Conservation (phyloP, 208 protist genomes). For the Strigomonas galati region DNA sequence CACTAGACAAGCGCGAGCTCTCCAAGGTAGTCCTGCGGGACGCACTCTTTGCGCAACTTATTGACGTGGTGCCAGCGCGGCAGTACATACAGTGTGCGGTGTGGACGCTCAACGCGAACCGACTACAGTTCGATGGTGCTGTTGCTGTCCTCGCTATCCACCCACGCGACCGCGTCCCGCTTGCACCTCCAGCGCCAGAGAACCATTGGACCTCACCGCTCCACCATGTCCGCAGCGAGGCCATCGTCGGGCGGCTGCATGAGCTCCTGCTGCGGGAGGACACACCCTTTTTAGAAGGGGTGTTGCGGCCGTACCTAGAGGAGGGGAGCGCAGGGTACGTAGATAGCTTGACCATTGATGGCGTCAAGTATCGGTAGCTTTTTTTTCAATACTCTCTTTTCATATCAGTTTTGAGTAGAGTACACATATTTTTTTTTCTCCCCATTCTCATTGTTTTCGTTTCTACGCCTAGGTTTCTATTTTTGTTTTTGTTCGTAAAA, state of each 20-base stretch:
- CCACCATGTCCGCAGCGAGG: constrained; percentile 1
- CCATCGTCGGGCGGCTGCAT: constrained; percentile 19
- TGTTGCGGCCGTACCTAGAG: constrained; percentile 35
- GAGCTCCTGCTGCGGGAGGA: constrained; percentile 24
- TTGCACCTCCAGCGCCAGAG: too few relatives aligned
- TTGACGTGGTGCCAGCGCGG: constrained; percentile 33
- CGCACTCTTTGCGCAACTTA: constrained; percentile 38
- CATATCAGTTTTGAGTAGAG: too few relatives aligned
- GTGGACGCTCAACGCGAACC: constrained; percentile 24
- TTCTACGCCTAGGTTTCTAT: background rate
- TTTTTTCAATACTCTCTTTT: too few relatives aligned
- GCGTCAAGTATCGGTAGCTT: constrained; percentile 1
- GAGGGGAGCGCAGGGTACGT: constrained; percentile 21
- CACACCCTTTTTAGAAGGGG: constrained; percentile 19
- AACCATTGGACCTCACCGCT: background rate
- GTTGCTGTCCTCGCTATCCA: constrained; percentile 17
- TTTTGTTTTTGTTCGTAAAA: constrained; percentile 3
- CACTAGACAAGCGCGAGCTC: constrained; percentile 47
- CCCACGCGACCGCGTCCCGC: too few relatives aligned
- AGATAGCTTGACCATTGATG: constrained; percentile 18
- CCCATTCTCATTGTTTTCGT: constrained; percentile 10
- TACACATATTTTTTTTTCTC: too few relatives aligned
- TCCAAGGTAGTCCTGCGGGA: constrained; percentile 50
- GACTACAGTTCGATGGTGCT: constrained; percentile 40
- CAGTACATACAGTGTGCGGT: constrained; percentile 31